Conservation (phyloP, 1,139 yeast species). For the Pichia sp. region DNA sequence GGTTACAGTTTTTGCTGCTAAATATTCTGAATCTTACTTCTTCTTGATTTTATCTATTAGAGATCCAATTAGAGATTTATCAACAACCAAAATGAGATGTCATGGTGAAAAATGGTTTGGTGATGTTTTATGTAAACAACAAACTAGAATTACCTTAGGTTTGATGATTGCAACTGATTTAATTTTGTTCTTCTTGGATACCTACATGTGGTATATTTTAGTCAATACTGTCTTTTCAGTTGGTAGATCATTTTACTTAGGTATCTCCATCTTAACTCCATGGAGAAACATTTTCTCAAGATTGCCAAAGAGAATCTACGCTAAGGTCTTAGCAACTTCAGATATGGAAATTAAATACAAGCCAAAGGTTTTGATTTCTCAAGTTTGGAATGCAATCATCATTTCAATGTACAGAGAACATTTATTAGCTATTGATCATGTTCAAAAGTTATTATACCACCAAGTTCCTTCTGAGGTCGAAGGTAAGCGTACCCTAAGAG, state of each 20-base stretch:
- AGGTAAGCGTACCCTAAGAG: slow-evolving; percentile 96
- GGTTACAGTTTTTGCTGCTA: slow-evolving; percentile 83
- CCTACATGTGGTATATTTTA: slow-evolving; percentile 96
- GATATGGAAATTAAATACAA: slow-evolving; percentile 99
- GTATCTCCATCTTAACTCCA: slow-evolving; percentile 96
- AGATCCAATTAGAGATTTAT: slow-evolving; percentile 82
- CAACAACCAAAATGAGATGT: slow-evolving; percentile 63
- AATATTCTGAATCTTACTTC: slow-evolving; percentile 84
- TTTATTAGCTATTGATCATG: slow-evolving; percentile 93
- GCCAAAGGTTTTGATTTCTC: slow-evolving; percentile 96
- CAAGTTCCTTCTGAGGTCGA: slow-evolving; percentile 79
- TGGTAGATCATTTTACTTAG: slow-evolving; percentile 95
- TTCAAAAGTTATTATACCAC: slow-evolving; percentile 91
- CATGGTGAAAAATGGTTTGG: slow-evolving; percentile 91
- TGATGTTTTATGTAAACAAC: slow-evolving; percentile 65
- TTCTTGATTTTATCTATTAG: slow-evolving; percentile 84
- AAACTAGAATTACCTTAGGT: slow-evolving; percentile 82
- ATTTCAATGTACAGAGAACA: slow-evolving; percentile 54
- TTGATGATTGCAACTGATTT: slow-evolving; percentile 88
- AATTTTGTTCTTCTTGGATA: slow-evolving; percentile 94
- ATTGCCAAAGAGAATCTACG: slow-evolving; percentile 96
- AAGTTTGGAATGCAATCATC: slow-evolving; percentile 92
- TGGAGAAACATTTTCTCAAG: slow-evolving; percentile 99
- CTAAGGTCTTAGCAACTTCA: slow-evolving; percentile 93
- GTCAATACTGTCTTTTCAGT: slow-evolving; percentile 92